Base-by-base conservation (phyloP, 495 filamentous ascomycete species). In the Pyrenula aspistea region DNA sequence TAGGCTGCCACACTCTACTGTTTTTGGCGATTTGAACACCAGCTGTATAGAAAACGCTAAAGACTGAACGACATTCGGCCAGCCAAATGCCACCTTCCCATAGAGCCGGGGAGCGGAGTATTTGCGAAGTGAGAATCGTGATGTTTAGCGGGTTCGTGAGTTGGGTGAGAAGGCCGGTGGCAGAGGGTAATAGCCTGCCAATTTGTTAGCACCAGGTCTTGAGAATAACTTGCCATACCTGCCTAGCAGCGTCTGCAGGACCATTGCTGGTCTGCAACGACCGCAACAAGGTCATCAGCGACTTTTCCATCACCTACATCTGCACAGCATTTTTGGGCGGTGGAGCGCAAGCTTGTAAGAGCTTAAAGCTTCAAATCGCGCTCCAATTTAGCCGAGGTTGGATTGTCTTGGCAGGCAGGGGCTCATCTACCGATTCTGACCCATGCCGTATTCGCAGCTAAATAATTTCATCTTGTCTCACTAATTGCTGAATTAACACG, bases 121-220 rank as follows among this genome's bases (percentile, higher is more conserved):
- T 77, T 57, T 96, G 91, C n/a, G 89, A 89, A 0, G 91, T 88
- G 53, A 98, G 83, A 2, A 98, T 79, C 10, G 86, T 88, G 61
- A 96, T 68, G 62, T 98, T 98, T 31, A 95, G 77, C 11, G 91
- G 93, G 61, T 98, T 98, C 31, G 82, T 83, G 47, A 98, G 83
- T 25, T 84, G 81, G 21, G 88, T 85, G 22, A 98, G 75, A 24
- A 98, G 82, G 23, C 87, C 84, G 24, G 86, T 83, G 15, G 92
- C 89, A 42, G 87, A 92, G 52, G 79, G 83, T 59, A 93, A 83
- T 56, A 98, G 80, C 55, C 86, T 87, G 59, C 59, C 64, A 57
- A 67, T 59, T 57, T 53, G 53, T 22, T 19, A 51, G 55, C 49
- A 50, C n/a, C 52, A 25, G 51, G 24, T 42, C 20, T 20, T 42